Base-by-base conservation (phyloP, 768 basidiomycete genomes). In the Hericium erinaceus region DNA sequence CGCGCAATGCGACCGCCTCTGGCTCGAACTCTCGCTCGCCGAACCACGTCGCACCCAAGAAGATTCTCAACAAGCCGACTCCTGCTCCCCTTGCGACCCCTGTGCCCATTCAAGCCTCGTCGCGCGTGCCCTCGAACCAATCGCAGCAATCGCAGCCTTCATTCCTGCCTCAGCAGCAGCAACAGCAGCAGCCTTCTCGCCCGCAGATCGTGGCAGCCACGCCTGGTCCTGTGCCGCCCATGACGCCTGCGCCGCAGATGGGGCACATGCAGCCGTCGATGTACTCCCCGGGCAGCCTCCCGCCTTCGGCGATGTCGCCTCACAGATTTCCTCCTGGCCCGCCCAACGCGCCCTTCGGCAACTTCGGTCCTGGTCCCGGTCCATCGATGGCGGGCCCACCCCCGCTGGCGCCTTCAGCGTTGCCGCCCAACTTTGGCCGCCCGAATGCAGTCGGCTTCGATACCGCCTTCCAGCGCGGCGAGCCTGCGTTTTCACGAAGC, bases 31-130 rank as follows among this genome's bases (percentile, higher is more conserved):
- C 75, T 39, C 74, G 76, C 33, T 75, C 75, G 9, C 75, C 75
- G 39, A 74, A 72, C 40, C 80, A 77, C 60, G 74, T 77, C 15
- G 66, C 77, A 49, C 70, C 74, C 46, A 89, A 87, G 79, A 89
- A 87, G 75, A 80, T 77, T 57, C 72, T 77, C 65, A 79, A 72
- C 66, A 87, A 85, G 69, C 67, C 72, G 15, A 55, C 67, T 15
- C 54, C 68, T 18, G 56, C 67, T 10, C 52, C 59, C 22, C 22
- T 56, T 12, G 54, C 64, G 16, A 57, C 64, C 12, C 59, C 68
- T 52, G 38, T 61, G 16, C 68, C 75, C 58, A 58, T 46, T 4
- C 71, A 66, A 48, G 73, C 74, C 48, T 68, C 72, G 37, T 66
- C 64, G 26, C 66, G 69, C 48, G 72, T 69, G 48, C 72, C 73